Conservation (phyloP, 2,329 filamentous ascomycete species). For the Pestalotiopsis sp. region DNA sequence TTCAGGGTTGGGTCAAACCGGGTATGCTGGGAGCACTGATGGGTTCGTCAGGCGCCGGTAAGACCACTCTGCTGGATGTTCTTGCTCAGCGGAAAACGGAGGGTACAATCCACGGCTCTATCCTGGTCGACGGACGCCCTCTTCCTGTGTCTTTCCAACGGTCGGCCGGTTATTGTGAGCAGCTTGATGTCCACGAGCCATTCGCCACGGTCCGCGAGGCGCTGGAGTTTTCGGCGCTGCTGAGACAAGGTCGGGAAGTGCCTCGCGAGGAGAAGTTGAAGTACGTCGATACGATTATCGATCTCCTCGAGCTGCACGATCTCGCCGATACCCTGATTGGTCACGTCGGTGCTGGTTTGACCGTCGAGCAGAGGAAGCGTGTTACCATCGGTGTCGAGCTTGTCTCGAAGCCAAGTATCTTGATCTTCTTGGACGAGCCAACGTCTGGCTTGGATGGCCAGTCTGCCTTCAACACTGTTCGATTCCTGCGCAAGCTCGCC, state of each 20-base stretch:
- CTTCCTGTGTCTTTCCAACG: slow-evolving; percentile 76
- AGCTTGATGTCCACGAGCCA: slow-evolving; percentile 77
- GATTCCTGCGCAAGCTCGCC: slow-evolving; percentile 68
- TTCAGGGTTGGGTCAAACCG: slow-evolving; percentile 83
- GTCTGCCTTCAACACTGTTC: slow-evolving; percentile 66
- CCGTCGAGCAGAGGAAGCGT: slow-evolving; percentile 55
- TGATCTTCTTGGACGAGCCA: slow-evolving; percentile 66
- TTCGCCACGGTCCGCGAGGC: slow-evolving; percentile 78
- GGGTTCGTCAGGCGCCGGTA: slow-evolving; percentile 81
- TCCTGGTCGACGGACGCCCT: slow-evolving; percentile 74
- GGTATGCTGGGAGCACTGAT: slow-evolving; percentile 80
- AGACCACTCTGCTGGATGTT: slow-evolving; percentile 83
- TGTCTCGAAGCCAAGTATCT: slow-evolving; percentile 58
- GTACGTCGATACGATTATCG: slow-evolving; percentile 80
- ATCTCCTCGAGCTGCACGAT: slow-evolving; percentile 55
- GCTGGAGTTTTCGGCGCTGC: slow-evolving; percentile 71
- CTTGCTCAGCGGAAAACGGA: slow-evolving; percentile 80
- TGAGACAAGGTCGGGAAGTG: slow-evolving; percentile 70
- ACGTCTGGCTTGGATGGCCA: slow-evolving; percentile 70
- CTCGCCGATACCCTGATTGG: slow-evolving; percentile 52
- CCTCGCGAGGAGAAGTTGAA: slow-evolving; percentile 69
- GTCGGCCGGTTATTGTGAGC: slow-evolving; percentile 79
- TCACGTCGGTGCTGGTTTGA: slow-evolving; percentile 52
- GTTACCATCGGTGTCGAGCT: slow-evolving; percentile 65
- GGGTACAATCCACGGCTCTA: slow-evolving; percentile 73